These are phyloP conservation scores for Thelephora ganbajun DNA, from an alignment of 768 basidiomycete species.

Conservation along the genomic window DNA sequence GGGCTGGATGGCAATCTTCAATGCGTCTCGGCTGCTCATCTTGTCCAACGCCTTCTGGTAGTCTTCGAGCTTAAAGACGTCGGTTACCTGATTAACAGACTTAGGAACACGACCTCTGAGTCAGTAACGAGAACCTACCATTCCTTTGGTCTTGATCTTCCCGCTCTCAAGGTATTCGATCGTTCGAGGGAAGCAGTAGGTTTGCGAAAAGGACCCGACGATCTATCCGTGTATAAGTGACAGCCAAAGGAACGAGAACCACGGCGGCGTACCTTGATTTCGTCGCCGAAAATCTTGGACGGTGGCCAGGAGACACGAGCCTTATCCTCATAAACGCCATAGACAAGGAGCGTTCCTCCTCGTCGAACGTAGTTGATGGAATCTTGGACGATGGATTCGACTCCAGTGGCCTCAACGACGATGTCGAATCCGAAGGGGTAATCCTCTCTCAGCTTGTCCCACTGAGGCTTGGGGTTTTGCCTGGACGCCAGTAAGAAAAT, in stretches of 20 bases:
- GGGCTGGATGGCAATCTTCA: constrained; percentile 40
- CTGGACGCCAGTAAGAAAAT: not conserved
- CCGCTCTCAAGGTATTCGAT: constrained; percentile 81
- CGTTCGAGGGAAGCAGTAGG: constrained; percentile 82
- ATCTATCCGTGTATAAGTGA: constrained; percentile 33
- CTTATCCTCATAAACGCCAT: constrained; percentile 83
- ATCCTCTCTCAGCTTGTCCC: constrained; percentile 65
- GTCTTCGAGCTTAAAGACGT: constrained; percentile 41
- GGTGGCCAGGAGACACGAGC: constrained; percentile 81
- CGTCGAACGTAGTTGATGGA: constrained; percentile 82
- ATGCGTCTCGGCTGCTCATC: constrained; percentile 41
- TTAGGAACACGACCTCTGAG: not conserved
- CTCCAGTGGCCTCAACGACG: constrained; percentile 58
- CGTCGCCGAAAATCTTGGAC: constrained; percentile 64
- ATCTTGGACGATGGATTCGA: constrained; percentile 77
- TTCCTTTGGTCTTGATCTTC: constrained; percentile 71
- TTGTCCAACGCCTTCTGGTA: constrained; percentile 55
- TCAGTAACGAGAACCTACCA: constrained; percentile 28
- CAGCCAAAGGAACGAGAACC: not conserved
- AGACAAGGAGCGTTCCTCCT: constrained; percentile 77
- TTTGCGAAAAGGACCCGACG: constrained; percentile 84
- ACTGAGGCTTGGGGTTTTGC: constrained; percentile 58
- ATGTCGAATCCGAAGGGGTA: constrained; percentile 78
- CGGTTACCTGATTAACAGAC: constrained; percentile 28
- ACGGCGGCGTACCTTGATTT: constrained; percentile 34